Conservation (phyloP, 1,284 basidiomycete genomes). For the Apiotrichum brassicae region DNA sequence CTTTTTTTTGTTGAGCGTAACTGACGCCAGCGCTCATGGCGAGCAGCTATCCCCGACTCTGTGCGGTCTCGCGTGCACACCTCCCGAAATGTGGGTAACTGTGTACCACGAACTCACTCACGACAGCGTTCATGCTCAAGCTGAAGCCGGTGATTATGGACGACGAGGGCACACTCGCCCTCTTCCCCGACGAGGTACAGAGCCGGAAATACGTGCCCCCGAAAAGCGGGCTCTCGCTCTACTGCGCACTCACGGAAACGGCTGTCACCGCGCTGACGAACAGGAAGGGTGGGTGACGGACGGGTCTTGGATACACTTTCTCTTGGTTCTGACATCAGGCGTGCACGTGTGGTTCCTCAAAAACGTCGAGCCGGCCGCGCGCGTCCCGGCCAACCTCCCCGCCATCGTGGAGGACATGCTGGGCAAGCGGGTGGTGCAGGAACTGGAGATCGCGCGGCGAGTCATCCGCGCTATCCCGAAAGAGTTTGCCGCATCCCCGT, state of each 20-base stretch:
- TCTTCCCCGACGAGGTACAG: conserved; percentile 15
- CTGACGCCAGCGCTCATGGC: conserved; percentile 14
- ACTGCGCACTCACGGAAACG: no score
- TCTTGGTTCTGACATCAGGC: neutral
- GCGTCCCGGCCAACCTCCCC: neutral
- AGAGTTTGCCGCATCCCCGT: neutral
- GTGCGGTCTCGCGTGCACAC: conserved; percentile 3
- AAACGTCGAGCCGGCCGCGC: neutral
- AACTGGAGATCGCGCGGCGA: conserved; percentile 14
- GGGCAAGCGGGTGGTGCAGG: conserved; percentile 13
- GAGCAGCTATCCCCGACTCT: conserved; percentile 8
- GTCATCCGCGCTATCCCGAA: neutral
- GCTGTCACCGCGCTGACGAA: no score
- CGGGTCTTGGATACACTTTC: no score
- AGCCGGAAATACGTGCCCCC: conserved; percentile 1
- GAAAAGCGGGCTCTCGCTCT: neutral
- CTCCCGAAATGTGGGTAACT: conserved; percentile 10
- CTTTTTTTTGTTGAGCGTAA: neutral
- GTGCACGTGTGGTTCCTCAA: neutral
- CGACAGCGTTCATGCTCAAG: conserved; percentile 20
- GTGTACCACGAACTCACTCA: neutral
- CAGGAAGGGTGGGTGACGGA: neutral
- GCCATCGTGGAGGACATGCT: conserved; percentile 15
- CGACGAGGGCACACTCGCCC: neutral
- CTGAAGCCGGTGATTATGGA: conserved; percentile 2